These are phyloP conservation scores for Tylopilus balloui DNA, from an alignment of 768 basidiomycete genomes.

Conservation along the genomic window DNA sequence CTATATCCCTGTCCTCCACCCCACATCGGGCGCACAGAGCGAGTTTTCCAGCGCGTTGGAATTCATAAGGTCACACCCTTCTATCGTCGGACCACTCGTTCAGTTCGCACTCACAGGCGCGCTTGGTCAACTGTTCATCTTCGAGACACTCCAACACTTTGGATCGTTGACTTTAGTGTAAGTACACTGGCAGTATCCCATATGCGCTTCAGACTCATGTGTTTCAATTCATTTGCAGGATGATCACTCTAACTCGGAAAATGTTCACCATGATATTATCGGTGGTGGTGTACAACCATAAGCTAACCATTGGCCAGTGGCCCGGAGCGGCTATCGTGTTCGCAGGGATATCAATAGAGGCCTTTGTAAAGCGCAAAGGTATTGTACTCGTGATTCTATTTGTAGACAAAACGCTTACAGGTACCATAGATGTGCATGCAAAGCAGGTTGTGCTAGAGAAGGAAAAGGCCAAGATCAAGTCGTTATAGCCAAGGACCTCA, in stretches of 20 bases:
- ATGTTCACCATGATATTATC: conserved; percentile 97
- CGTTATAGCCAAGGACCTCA: conserved; percentile 43
- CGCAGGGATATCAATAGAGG: conserved; percentile 92
- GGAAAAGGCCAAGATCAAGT: conserved; percentile 79
- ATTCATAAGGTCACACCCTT: conserved; percentile 77
- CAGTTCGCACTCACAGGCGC: conserved; percentile 90
- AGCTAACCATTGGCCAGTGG: conserved; percentile 84
- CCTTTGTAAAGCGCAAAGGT: conserved; percentile 87
- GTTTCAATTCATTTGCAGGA: conserved; percentile 42
- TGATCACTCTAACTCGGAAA: conserved; percentile 93
- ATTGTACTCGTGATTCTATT: conserved; percentile 16
- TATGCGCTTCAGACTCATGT: not conserved
- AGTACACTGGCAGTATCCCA: conserved; percentile 28
- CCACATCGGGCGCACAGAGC: conserved; percentile 50
- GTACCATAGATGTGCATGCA: conserved; percentile 64
- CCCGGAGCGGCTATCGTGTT: conserved; percentile 88
- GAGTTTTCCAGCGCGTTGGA: conserved; percentile 65
- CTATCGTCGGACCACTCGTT: conserved; percentile 63
- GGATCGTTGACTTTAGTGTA: conserved; percentile 88
- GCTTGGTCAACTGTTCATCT: conserved; percentile 95
- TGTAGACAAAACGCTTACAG: conserved; percentile 2
- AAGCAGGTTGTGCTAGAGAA: conserved; percentile 80
- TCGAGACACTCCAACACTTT: conserved; percentile 90
- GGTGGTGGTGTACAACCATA: conserved; percentile 88
- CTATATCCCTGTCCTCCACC: conserved; percentile 78